Conservation (phyloP, 1,139 yeast genomes). For the Nakaseomyces sp. region DNA sequence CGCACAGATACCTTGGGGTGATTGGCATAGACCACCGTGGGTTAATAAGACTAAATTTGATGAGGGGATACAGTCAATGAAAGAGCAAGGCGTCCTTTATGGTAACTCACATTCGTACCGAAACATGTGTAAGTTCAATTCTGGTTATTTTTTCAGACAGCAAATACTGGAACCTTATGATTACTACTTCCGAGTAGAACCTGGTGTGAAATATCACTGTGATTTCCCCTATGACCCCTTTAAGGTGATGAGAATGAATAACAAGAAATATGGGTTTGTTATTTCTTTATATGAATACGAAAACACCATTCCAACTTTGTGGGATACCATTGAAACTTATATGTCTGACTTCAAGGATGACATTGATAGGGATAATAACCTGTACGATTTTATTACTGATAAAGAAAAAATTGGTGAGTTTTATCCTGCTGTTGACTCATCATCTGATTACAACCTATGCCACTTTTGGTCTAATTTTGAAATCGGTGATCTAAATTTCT, state of each 20-base stretch:
- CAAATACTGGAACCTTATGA: conserved; percentile 56
- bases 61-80: conserved; percentile 46
- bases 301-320: conserved; percentile 76
- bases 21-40: conserved; percentile 60
- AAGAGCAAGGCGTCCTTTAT: conserved; percentile 56
- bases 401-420: conserved; percentile 34
- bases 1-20: conserved; percentile 55
- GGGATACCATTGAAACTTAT: conserved; percentile 66
- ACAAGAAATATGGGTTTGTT: conserved; percentile 80
- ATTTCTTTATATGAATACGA: conserved; percentile 69
- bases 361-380: conserved; percentile 53
- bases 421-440: conserved; percentile 29
- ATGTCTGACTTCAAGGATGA: conserved; percentile 50
- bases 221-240: conserved; percentile 83
- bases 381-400: conserved; percentile 63
- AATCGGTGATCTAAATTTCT: conserved; percentile 72
- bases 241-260: conserved; percentile 57
- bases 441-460: conserved; percentile 70
- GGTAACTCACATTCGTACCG: conserved; percentile 75
- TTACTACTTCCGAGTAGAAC: conserved; percentile 93
- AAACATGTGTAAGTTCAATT: conserved; percentile 74
- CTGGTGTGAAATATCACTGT: conserved; percentile 77
- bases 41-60: conserved; percentile 37
- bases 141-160: conserved; percentile 75
- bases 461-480: conserved; percentile 97